Evolutionary conservation across 1,284 basidiomycete species (phyloP).

Genomic region (Cystobasidiaceae sp.): DNA sequence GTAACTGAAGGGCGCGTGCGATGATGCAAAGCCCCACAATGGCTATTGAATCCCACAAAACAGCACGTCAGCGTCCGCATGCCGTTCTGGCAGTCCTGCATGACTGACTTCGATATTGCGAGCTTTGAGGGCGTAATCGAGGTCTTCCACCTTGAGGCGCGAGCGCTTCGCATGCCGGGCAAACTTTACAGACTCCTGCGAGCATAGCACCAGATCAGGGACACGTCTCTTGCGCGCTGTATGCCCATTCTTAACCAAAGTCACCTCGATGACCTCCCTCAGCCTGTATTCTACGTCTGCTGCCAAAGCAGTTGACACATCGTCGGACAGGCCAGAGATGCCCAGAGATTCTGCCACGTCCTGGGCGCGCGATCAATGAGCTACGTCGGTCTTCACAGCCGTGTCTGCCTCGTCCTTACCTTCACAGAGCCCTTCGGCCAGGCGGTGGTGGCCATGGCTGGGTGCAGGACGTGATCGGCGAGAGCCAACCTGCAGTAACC

Average conservation of each 20-base stretch:
- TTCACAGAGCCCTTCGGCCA: slow-evolving; percentile 26
- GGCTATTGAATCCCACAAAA: slow-evolving; percentile 34
- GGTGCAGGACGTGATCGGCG: no score
- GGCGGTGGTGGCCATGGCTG: slow-evolving; percentile 19
- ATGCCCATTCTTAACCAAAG: no score
- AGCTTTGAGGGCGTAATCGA: slow-evolving; percentile 87
- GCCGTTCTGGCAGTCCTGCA: background rate
- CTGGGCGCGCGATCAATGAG: slow-evolving; percentile 55
- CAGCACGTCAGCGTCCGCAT: slow-evolving; percentile 36
- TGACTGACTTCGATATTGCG: slow-evolving; percentile 74
- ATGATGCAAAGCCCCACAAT: slow-evolving; percentile 43
- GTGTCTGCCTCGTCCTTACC: no score
- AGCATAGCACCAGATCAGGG: no score
- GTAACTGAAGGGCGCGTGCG: slow-evolving; percentile 39
- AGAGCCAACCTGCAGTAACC: no score
- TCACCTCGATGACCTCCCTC: slow-evolving; percentile 83
- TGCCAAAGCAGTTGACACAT: slow-evolving; percentile 76
- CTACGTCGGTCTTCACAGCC: no score
- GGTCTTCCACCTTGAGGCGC: slow-evolving; percentile 78
- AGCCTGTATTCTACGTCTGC: slow-evolving; percentile 96
- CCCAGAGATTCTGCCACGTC: slow-evolving; percentile 87
- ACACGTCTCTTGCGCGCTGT: no score
- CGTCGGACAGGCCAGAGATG: slow-evolving; percentile 70
- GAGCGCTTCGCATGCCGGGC: slow-evolving; percentile 90
- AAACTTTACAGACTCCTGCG: slow-evolving; percentile 92